These are phyloP conservation scores for Ceratobasidium sp. DNA, from an alignment of 1,284 basidiomycete species.

Conservation along the genomic window DNA sequence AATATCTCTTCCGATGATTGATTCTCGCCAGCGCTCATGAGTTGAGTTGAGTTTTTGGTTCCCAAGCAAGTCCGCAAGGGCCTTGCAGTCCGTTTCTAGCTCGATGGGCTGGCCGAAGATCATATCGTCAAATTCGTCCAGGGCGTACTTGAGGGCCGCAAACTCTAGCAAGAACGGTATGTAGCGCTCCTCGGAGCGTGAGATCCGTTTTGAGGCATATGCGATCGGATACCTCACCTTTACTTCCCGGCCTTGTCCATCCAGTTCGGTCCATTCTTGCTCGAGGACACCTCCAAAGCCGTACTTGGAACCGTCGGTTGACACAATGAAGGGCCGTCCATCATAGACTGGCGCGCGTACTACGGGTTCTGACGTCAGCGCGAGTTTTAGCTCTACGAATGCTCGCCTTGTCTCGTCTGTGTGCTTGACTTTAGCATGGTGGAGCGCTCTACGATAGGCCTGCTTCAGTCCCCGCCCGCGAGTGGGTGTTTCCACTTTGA, in stretches of 20 bases:
- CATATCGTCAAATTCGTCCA: slow-evolving; percentile 44
- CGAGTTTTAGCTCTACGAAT: slow-evolving; percentile 52
- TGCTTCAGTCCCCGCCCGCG: neutral
- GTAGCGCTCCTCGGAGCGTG: slow-evolving; percentile 44
- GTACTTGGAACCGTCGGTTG: slow-evolving; percentile 54
- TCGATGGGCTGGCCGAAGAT: slow-evolving; percentile 44
- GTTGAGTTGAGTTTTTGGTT: slow-evolving; percentile 36
- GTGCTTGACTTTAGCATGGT: neutral
- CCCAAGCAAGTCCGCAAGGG: slow-evolving; percentile 41
- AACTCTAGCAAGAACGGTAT: slow-evolving; percentile 47
- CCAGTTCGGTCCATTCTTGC: slow-evolving; percentile 46
- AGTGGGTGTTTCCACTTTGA: slow-evolving; percentile 17
- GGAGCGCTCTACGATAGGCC: slow-evolving; percentile 42
- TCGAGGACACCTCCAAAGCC: slow-evolving; percentile 54
- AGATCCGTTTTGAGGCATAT: slow-evolving; percentile 45
- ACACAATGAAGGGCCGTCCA: slow-evolving; percentile 52
- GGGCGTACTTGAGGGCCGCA: slow-evolving; percentile 45
- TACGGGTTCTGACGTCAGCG: slow-evolving; percentile 52
- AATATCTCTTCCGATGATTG: slow-evolving; percentile 38
- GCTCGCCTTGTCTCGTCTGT: slow-evolving; percentile 49
- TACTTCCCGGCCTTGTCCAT: neutral
- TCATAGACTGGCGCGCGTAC: slow-evolving; percentile 52
- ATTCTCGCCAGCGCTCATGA: slow-evolving; percentile 44
- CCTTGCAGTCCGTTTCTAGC: slow-evolving; percentile 48
- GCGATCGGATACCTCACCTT: slow-evolving; percentile 43